Evolutionary conservation across 805 yeast genomes (phyloP).

Genomic region (Candida maris): DNA sequence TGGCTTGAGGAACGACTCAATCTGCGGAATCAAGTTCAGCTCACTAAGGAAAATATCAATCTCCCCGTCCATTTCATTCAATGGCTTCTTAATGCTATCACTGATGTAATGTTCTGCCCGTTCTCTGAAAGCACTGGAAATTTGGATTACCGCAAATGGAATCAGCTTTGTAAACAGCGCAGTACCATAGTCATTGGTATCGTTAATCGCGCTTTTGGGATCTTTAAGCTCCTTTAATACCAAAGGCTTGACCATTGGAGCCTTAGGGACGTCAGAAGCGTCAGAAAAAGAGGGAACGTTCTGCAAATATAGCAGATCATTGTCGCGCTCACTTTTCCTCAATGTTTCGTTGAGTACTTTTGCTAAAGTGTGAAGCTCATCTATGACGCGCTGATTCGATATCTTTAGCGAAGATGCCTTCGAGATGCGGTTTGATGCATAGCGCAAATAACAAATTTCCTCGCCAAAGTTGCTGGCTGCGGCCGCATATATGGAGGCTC

Average conservation of each 20-base stretch:
- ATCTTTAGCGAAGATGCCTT: constrained; percentile 41
- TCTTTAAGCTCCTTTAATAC: constrained; percentile 36
- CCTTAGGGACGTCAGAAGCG: constrained; percentile 42
- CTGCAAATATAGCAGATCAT: constrained; percentile 73
- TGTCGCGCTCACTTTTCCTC: constrained; percentile 65
- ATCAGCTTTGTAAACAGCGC: constrained; percentile 56
- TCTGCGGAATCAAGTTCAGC: constrained; percentile 54
- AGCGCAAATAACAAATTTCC: constrained; percentile 56
- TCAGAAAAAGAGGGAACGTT: constrained; percentile 48
- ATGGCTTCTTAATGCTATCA: constrained; percentile 43
- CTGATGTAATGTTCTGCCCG: constrained; percentile 53
- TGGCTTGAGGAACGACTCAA: constrained; percentile 60
- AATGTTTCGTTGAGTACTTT: constrained; percentile 43
- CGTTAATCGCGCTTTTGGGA: constrained; percentile 29
- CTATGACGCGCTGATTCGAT: constrained; percentile 41
- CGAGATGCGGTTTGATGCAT: constrained; percentile 37
- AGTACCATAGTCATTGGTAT: constrained; percentile 20
- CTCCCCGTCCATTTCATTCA: constrained; percentile 43
- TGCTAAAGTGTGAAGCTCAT: constrained; percentile 51
- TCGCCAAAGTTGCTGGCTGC: constrained; percentile 59
- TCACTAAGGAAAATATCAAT: constrained; percentile 43
- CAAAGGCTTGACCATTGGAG: constrained; percentile 50
- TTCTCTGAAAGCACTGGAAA: constrained; percentile 65
- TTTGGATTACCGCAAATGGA: constrained; percentile 64
- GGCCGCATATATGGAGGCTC: constrained; percentile 51